Conservation (phyloP, 192 early-diverging fungal genomes). For the Coemansia sp. region DNA sequence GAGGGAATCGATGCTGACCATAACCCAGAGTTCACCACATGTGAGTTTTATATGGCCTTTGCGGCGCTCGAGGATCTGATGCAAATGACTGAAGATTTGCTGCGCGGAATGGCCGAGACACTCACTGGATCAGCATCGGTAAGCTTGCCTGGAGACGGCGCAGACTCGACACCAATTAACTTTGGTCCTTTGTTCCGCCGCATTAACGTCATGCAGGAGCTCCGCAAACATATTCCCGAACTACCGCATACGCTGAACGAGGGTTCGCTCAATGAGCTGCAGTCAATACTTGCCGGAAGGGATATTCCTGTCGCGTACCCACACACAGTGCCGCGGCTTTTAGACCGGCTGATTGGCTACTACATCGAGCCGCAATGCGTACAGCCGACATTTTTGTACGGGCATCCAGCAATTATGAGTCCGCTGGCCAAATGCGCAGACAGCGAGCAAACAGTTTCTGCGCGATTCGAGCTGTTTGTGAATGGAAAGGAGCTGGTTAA, state of each 20-base stretch:
- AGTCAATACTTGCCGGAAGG: slow-evolving; percentile 17
- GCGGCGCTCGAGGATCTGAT: slow-evolving; percentile 69
- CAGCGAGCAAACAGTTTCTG: slow-evolving; percentile 53
- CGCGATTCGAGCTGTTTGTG: slow-evolving; percentile 82
- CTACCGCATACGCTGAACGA: slow-evolving; percentile 43
- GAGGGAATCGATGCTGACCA: slow-evolving; percentile 88
- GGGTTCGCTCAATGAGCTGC: slow-evolving; percentile 12
- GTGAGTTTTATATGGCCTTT: slow-evolving; percentile 86
- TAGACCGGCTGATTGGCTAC: slow-evolving; percentile 71
- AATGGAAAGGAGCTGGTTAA: slow-evolving; percentile 77
- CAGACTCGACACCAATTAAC: slow-evolving; percentile 30
- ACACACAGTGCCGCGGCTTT: slow-evolving; percentile 63
- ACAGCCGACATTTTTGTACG: slow-evolving; percentile 79
- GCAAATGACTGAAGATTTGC: slow-evolving; percentile 67
- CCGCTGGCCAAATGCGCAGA: slow-evolving; percentile 70
- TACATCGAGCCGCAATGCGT: slow-evolving; percentile 75
- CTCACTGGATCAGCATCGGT: slow-evolving; percentile 22
- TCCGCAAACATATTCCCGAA: slow-evolving; percentile 47
- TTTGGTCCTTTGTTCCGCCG: slow-evolving; percentile 60
- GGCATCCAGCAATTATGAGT: slow-evolving; percentile 78
- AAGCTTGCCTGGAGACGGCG: slow-evolving; percentile 6
- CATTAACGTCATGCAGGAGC: slow-evolving; percentile 57
- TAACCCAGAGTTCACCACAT: slow-evolving; percentile 89
- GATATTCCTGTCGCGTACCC: slow-evolving; percentile 53
- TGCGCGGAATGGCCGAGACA: slow-evolving; percentile 51